Percentiles rank a stretch among this genome's conserved stretches.
Conservation (phyloP, 495 filamentous ascomycete genomes). For the Amniculicola lignicola region DNA sequence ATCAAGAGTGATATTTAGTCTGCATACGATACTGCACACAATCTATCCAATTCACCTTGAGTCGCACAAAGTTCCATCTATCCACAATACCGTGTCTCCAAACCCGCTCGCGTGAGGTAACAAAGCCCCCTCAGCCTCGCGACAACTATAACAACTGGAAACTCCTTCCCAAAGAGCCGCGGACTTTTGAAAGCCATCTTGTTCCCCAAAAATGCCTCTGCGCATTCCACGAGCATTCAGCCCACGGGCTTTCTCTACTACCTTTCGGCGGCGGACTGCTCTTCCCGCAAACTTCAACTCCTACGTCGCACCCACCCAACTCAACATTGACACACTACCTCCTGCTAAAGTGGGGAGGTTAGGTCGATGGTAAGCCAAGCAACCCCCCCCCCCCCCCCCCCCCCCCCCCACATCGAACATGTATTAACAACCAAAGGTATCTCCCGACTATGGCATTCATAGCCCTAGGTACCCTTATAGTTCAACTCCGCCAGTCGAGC, state of each 20-base stretch:
- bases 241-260: slow-evolving; percentile 10
- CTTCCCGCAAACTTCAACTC: slow-evolving; percentile 5
- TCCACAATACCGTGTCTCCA: too few species aligned
- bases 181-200: too few species aligned
- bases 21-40: too few species aligned
- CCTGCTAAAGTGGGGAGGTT: slow-evolving; percentile 6
- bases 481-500: neutral
- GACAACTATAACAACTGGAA: too few species aligned
- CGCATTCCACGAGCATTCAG: neutral
- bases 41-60: too few species aligned
- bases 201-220: slow-evolving; percentile 13
- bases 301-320: neutral
- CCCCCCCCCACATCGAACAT: neutral
- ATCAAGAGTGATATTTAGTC: too few species aligned
- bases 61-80: too few species aligned
- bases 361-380: slow-evolving; percentile 18
- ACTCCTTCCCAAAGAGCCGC: too few species aligned
- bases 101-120: too few species aligned
- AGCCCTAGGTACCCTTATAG: slow-evolving; percentile 6
- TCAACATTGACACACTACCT: neutral
- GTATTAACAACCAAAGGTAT: slow-evolving; percentile 7
- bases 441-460: slow-evolving; percentile 17
- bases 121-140: too few species aligned
- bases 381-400: neutral
- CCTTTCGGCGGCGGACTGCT: neutral